A percentile compares a stretch with the other conserved stretches of the same genome.
Evolutionary conservation across 495 filamentous ascomycete species (phyloP).

Genomic region (Aspergillus ostianus): DNA sequence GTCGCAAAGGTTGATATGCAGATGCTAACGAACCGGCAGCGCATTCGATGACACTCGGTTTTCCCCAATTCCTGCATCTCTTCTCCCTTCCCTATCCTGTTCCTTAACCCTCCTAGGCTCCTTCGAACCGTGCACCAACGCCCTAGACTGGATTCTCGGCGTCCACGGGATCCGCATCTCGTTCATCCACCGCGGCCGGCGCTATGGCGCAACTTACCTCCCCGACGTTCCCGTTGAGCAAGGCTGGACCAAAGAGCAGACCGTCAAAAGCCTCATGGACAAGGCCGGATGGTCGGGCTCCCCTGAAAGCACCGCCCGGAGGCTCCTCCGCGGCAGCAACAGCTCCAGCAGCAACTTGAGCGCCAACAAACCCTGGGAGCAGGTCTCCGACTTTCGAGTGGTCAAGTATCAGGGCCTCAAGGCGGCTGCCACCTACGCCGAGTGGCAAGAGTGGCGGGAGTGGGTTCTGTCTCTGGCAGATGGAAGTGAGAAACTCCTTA

Average conservation of each 20-base stretch:
- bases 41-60: conserved; percentile 89
- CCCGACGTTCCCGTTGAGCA: conserved; percentile 91
- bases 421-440: conserved; percentile 63
- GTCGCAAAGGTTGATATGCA: neutral
- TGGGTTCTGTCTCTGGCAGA: conserved; percentile 59
- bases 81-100: conserved; percentile 68
- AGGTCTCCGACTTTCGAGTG: conserved; percentile 67
- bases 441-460: conserved; percentile 74
- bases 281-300: conserved; percentile 79
- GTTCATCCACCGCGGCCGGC: conserved; percentile 63
- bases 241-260: conserved; percentile 94
- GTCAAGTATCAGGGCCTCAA: conserved; percentile 79
- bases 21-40: conserved; percentile 35
- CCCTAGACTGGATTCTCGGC: conserved; percentile 85
- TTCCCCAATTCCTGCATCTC: conserved; percentile 62
- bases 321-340: conserved; percentile 34
- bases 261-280: conserved; percentile 82
- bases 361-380: conserved; percentile 57
- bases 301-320: conserved; percentile 49
- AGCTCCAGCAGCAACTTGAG: conserved; percentile 10
- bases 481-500: conserved; percentile 25
- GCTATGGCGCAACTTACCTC: conserved; percentile 75
- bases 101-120: conserved; percentile 73
- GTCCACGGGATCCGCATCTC: conserved; percentile 79
- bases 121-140: conserved; percentile 67